These are phyloP conservation scores for Wickerhamiella pararugosa DNA, from an alignment of 1,139 yeast species.

Conservation along the genomic window DNA sequence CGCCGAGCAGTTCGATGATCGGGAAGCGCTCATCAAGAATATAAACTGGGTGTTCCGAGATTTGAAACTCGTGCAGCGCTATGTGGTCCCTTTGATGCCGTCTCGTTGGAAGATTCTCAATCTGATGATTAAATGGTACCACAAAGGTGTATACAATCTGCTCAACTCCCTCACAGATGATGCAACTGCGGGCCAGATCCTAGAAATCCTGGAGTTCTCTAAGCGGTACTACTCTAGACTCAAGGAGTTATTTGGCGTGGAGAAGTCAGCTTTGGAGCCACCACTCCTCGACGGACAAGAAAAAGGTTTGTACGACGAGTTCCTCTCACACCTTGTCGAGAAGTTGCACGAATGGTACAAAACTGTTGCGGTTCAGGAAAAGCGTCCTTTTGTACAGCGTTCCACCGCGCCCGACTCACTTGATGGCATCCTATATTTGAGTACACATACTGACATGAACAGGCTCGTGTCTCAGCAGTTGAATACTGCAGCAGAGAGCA, in stretches of 20 bases:
- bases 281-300: slow-evolving; percentile 46
- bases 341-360: slow-evolving; percentile 76
- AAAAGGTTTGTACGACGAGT: slow-evolving; percentile 52
- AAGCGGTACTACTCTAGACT: slow-evolving; percentile 44
- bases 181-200: slow-evolving; percentile 34
- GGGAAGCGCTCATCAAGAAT: slow-evolving; percentile 41
- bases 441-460: slow-evolving; percentile 56
- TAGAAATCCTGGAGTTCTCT: slow-evolving; percentile 54
- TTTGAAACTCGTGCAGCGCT: slow-evolving; percentile 45
- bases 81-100: slow-evolving; percentile 44
- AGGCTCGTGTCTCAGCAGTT: slow-evolving; percentile 80
- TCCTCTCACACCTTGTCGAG: slow-evolving; percentile 46
- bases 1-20: slow-evolving; percentile 38
- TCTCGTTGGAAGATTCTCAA: slow-evolving; percentile 63
- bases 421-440: slow-evolving; percentile 45
- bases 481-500: slow-evolving; percentile 82
- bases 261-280: slow-evolving; percentile 28
- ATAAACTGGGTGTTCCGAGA: slow-evolving; percentile 81
- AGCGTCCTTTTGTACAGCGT: slow-evolving; percentile 44
- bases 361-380: slow-evolving; percentile 51
- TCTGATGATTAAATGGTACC: slow-evolving; percentile 52
- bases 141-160: slow-evolving; percentile 46
- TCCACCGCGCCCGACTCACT: slow-evolving; percentile 60
- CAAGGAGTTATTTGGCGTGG: slow-evolving; percentile 29
- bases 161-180: slow-evolving; percentile 45